Evolutionary conservation across 805 yeast genomes (phyloP), one percentile per base, ranked within the genome.

Genomic region (Ogataea allantospora): DNA sequence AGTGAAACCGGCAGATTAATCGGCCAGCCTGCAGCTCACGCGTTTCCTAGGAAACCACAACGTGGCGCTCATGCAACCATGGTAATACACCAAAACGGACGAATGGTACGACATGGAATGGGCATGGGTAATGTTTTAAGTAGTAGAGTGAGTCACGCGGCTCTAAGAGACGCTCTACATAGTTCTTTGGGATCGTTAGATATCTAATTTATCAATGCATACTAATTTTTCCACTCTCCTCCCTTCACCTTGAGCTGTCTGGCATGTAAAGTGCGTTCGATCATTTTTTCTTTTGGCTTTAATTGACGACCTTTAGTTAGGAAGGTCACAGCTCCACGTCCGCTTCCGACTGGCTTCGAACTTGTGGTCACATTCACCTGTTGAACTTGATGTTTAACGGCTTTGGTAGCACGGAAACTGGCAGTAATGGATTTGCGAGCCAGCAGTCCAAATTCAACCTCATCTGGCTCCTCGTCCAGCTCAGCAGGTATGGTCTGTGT

Each of bases 71-170:
- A 63, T 47, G 69, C 77, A 4, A 60, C 65, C 5, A 46, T 72
- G 37, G 62, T 58, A 5, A 58, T 73, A 9, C 68, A 70, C 10
- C 68, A 68, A 7, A 70, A 71, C 38, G 67, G 67, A 24, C 58
- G 54, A 37, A 60, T 65, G 6, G 56, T 71, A 14, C 57, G 63
- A 15, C 77, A 74, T 47, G 78, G 78, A 0, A 61, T 60, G 15
- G 60, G 64, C 8, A 21, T 21, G 53, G 4, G 58, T 66, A 47
- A 51, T 6, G 66, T 62, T 14, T 32, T 58, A n/a, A 55, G 55
- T 27, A 57, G 70, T 9, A 59, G 68, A 30, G 65, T 74, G 19
- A 73, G 76, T 42, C 74, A 66, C 46, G 62, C 66, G n/a, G 71
- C 75, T 1, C 51, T 73, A 13, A 53, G 65, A 40, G 78, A 73